Conservation (phyloP, 2,329 filamentous ascomycete species). For the Aspergillus udagawae region DNA sequence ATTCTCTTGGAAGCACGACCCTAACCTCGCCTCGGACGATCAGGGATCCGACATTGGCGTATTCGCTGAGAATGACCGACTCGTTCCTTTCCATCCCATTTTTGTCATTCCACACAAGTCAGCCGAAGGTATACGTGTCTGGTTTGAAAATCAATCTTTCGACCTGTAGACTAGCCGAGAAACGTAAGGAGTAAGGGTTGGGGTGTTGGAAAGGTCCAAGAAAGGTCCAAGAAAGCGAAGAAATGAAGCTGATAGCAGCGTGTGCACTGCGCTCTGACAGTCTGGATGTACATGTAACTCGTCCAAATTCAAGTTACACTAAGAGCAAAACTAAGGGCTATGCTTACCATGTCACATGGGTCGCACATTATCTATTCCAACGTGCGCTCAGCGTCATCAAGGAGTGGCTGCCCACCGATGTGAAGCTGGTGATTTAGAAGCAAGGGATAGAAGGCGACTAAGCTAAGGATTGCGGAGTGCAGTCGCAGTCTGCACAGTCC, state of each 20-base stretch:
- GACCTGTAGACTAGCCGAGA: slow-evolving; percentile 6
- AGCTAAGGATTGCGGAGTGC: background rate
- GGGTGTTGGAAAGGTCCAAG: background rate
- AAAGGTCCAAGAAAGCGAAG: background rate
- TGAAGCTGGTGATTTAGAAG: background rate
- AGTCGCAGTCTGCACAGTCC: background rate
- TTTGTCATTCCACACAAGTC: slow-evolving; percentile 74
- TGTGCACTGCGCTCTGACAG: background rate
- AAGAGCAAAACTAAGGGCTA: background rate
- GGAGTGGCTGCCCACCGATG: background rate
- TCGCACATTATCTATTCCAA: background rate
- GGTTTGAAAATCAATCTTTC: slow-evolving; percentile 51
- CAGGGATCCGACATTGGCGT: slow-evolving; percentile 53
- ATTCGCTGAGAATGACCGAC: slow-evolving; percentile 67
- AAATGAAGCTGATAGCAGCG: slow-evolving; percentile 2
- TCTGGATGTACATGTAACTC: background rate
- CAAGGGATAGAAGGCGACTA: background rate
- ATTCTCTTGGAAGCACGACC: slow-evolving; percentile 39
- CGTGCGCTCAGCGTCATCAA: background rate
- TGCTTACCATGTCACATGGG: background rate
- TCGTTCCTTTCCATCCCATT: slow-evolving; percentile 73
- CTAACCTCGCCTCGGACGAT: slow-evolving; percentile 44
- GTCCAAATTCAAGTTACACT: background rate
- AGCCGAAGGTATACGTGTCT: slow-evolving; percentile 61
- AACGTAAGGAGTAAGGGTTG: background rate